Conservation (phyloP, 202 grass and related monocot species). For the Carex sylvatica region DNA sequence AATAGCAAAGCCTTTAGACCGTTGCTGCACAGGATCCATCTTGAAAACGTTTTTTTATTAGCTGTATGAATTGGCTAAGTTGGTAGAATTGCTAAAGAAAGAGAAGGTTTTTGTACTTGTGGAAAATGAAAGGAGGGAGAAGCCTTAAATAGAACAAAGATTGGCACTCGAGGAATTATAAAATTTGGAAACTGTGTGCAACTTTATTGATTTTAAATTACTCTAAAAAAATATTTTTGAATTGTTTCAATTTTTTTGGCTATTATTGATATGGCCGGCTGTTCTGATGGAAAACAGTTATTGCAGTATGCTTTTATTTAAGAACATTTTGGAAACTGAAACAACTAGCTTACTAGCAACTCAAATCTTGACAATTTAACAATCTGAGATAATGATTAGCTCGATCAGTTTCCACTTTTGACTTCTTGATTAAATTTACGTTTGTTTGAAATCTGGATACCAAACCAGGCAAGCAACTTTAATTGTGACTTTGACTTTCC, state of each 20-base stretch:
- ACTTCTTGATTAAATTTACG: neutral
- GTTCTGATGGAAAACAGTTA: neutral
- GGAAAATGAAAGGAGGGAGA: neutral
- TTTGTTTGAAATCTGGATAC: neutral
- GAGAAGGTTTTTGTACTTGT: neutral
- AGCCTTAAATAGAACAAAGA: constrained; percentile 2
- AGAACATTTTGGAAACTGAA: neutral
- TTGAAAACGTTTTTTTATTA: no score
- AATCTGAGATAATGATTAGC: neutral
- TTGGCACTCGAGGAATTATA: neutral
- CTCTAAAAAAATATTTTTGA: neutral
- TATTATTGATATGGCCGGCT: neutral
- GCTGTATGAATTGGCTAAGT: neutral
- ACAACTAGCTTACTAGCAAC: neutral
- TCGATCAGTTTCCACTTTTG: neutral
- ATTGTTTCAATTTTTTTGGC: neutral
- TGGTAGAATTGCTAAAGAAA: neutral
- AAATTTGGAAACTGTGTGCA: neutral
- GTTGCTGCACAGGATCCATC: neutral
- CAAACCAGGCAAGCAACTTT: no score
- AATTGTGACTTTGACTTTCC: neutral
- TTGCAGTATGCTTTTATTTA: neutral
- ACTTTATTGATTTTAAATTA: neutral
- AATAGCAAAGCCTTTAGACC: constrained; percentile 20
- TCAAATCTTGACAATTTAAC: neutral